Evolutionary conservation across 805 yeast species (phyloP), one percentile per base, ranked within the genome.

Genomic region (Ogataea pini): DNA sequence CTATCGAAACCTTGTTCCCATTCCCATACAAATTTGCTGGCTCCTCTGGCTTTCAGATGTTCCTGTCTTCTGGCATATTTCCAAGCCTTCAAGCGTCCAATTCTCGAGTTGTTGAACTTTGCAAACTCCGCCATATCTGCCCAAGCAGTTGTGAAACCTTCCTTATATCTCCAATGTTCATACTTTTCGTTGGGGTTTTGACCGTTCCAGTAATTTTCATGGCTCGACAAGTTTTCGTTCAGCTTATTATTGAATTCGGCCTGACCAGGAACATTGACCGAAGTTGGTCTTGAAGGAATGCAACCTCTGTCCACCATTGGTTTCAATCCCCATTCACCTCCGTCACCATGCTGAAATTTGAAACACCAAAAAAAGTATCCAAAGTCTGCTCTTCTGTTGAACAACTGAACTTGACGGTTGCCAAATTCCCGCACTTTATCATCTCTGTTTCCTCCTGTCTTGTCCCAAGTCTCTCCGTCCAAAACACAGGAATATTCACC

Each of bases 311-410:
- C 82, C 17, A 76, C 71, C 90, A 87, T 88, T 31, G 89, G 86
- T 19, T 77, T 75, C 68, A 89, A 85, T 42, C 94, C 97, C 98
- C 98, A 92, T 69, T 89, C 97, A 13, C 98, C 98, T 36, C 97
- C 97, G 61, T 84, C 85, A 2, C 97, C 97, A 48, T 82, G 75
- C 62, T 85, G 80, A 62, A 91, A 91, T 68, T 89, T 89, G 65
- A 71, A 86, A 1, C 96, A 87, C 98, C 98, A 92, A 68, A 94
- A 92, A 66, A 77, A 91, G 49, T 79, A 75, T 0, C 98, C 98
- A 48, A 81, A 77, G 8, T 73, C 65, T 1, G 92, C 84, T 29
- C 85, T 68, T 32, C 76, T 57, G 4, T 64, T 60, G 60, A 86
- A 79, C 5, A 78, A 53, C 2, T 67, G 59, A 4, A 67, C 54